Base-by-base conservation (phyloP, 768 basidiomycete species). In the Paxillus rubicundulus region DNA sequence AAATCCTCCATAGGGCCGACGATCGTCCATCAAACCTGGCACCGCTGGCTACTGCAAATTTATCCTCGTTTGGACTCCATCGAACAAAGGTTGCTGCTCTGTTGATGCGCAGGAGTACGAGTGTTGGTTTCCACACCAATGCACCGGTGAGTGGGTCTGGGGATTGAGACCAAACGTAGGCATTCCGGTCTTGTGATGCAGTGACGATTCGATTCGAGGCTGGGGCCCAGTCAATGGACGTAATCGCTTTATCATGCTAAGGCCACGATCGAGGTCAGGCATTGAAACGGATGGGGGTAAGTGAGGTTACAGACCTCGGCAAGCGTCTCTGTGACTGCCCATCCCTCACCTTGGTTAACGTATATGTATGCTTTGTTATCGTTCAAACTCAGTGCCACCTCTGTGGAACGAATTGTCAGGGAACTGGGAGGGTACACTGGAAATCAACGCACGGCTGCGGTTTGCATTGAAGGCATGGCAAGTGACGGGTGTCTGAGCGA, bases 201-300 rank as follows among this genome's bases (percentile, higher is more conserved):
- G 97, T 98, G 21, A 99, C 96, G 72, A 99, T 96, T 41, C 92
- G 88, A 73, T 98, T 98, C 43, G 97, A 93, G 60, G 82, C 82
- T 16, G 95, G 94, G 12, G 95, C 97, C 97, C 97, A 99, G 69
- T 98, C 95, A 69, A 99, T 97, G 50, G 93, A 94, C 2, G 96
- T 98, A 73, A 99, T 89, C 53, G 86, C 74, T 73, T 98, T 98
- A 77, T 99, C 97, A 74, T 99, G 97, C 94, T 98, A 66, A 28
- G 34, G 16, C 9, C n/a, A 41, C 13, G 17, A 47, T 24, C 46
- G 43, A 38, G 33, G 42, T 55, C 45, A 47, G 50, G 20, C 1
- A 4, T 33, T 8, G 13, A 18, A 45, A 37, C 41, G 32, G 34
- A 38, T n/a, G n/a, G n/a, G 9, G 47, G 38, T 32, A 27, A 2